phyloP scores from a whole-genome alignment of 2,329 filamentous ascomycete genomes.

The Metarhizium guizhouense region DNA sequence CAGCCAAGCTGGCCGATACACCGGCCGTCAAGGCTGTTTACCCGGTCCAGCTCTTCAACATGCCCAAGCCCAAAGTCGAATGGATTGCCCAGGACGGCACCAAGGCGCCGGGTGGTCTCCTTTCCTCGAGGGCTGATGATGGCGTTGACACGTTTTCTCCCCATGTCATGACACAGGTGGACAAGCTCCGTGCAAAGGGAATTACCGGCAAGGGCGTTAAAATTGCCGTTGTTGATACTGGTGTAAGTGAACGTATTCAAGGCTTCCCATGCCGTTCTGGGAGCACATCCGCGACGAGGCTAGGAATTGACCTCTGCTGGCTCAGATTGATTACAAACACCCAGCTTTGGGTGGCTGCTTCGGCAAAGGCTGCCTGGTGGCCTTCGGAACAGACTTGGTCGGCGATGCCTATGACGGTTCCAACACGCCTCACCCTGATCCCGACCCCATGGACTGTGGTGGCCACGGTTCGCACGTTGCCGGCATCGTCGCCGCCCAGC shows the following conservation, averaged over 20 bases:
- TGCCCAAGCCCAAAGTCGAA: conserved; percentile 36
- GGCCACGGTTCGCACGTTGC: conserved; percentile 56
- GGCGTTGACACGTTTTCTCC: conserved; percentile 33
- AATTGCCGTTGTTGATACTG: conserved; percentile 44
- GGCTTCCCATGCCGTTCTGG: not conserved
- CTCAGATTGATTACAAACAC: conserved; percentile 51
- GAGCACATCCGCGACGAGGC: not conserved
- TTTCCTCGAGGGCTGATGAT: conserved; percentile 12
- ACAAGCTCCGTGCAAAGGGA: conserved; percentile 40
- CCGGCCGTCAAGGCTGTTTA: conserved; percentile 39
- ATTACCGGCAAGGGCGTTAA: conserved; percentile 42
- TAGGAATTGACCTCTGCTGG: not conserved
- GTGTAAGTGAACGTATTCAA: conserved; percentile 28
- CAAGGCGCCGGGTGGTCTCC: conserved; percentile 10
- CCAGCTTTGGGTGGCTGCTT: conserved; percentile 57
- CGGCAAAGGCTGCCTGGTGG: conserved; percentile 48
- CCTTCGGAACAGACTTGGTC: conserved; percentile 47
- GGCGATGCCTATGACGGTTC: conserved; percentile 41
- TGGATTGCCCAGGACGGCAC: conserved; percentile 29
- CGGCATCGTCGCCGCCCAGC: conserved; percentile 53
- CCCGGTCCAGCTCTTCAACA: conserved; percentile 35
- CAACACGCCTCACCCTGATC: conserved; percentile 33
- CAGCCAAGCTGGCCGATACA: conserved; percentile 29
- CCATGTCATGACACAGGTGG: conserved; percentile 48
- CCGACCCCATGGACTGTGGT: conserved; percentile 45